Base-by-base conservation (phyloP, 1,284 basidiomycete genomes). In the Cryptococcus maquisensis region DNA sequence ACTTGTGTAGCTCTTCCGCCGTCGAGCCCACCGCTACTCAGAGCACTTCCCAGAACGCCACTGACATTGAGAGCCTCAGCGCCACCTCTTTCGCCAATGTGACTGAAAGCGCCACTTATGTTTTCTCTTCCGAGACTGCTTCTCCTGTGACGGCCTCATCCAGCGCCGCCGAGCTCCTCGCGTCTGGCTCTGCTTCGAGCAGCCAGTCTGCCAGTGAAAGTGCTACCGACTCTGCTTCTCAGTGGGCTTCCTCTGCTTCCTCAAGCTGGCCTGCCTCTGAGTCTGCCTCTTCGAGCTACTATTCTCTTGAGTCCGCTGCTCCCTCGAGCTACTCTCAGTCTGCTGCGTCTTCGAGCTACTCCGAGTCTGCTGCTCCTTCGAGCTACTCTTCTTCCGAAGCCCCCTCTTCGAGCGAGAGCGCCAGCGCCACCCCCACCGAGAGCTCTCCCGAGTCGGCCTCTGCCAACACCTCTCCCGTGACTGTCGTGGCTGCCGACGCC, bases 401-500 rank as follows among this genome's bases (percentile, higher is more conserved):
- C 13, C 40, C 43, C 9, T 44, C 44, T 8, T 9, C 28, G 16
- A 53, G 47, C 38, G 51, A 50, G 47, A 21, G n/a, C 32, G 47
- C 56, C 18, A 20, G 51, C 24, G 41, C 43, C 18, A 32, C 50
- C 26, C 21, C 47, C 38, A 45, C 48, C 38, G 51, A 51, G 40
- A 12, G 18, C 9, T 36, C 42, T 23, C 10, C 43, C 18, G 47
- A 35, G 39, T 21, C 47, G 6, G 21, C 24, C 52, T 13, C 24
- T 20, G 21, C 28, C 28, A 24, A 44, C 43, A 16, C 38, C 16
- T 15, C 55, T 24, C 39, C 56, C 21, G 53, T 64, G 4, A 62
- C 61, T 24, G 49, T 64, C 50, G 62, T 57, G n/a, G 63, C 62
- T 26, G 55, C 43, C 15, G 59, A 61, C 45, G 56, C 59, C 5